Conservation (phyloP, 2,329 filamentous ascomycete genomes). For the Ceratocystis eucalypticola region DNA sequence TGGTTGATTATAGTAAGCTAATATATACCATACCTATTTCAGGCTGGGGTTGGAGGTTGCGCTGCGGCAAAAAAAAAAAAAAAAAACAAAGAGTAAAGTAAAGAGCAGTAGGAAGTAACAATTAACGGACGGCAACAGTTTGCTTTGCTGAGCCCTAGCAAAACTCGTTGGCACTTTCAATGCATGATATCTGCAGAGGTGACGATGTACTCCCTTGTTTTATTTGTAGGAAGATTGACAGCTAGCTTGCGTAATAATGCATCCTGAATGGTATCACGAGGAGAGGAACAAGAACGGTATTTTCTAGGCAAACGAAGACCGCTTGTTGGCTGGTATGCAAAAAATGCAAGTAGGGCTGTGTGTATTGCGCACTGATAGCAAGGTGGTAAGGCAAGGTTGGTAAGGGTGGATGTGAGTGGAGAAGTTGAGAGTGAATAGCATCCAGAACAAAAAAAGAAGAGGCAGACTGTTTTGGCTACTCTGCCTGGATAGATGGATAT, state of each 20-base stretch:
- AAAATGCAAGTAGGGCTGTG: not conserved
- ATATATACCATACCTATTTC: no score
- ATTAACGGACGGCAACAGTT: not conserved
- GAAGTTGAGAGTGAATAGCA: not conserved
- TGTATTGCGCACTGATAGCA: no score
- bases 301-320: not conserved
- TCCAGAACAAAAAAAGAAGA: no score
- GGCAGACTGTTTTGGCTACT: no score
- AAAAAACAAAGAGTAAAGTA: not conserved
- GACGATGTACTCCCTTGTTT: no score
- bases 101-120: not conserved
- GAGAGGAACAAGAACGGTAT: not conserved
- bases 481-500: no score
- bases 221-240: not conserved
- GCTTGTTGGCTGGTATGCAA: not conserved
- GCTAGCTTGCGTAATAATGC: not conserved
- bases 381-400: not conserved
- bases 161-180: not conserved
- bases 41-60: not conserved
- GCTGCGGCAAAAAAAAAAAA: not conserved
- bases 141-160: not conserved
- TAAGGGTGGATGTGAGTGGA: not conserved
- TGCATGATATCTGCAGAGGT: not conserved
- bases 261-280: not conserved
- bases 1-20: no score